Evolutionary conservation across 2,329 filamentous ascomycete species (phyloP).

Genomic region (Nothopassalora personata): DNA sequence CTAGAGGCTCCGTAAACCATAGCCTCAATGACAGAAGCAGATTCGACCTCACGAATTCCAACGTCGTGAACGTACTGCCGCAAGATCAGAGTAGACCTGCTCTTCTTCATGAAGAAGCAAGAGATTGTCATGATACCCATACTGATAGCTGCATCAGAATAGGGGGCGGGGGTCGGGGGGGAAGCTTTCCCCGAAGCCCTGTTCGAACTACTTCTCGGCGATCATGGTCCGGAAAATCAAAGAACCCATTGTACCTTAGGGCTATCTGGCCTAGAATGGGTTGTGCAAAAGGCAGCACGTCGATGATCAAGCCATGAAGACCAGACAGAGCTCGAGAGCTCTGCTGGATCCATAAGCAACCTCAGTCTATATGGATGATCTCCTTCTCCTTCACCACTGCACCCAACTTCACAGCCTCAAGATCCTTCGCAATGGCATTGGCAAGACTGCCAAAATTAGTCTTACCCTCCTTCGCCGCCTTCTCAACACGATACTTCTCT

Average conservation of each 20-base stretch:
- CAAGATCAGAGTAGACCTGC: slow-evolving; percentile 40
- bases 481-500: slow-evolving; percentile 54
- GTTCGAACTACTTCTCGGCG: too few species aligned
- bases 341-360: neutral
- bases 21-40: slow-evolving; percentile 40
- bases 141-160: slow-evolving; percentile 39
- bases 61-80: slow-evolving; percentile 31
- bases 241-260: too few species aligned
- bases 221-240: too few species aligned
- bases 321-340: neutral
- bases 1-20: slow-evolving; percentile 45
- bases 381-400: neutral
- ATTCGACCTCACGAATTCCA: slow-evolving; percentile 37
- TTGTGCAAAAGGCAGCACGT: neutral
- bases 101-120: slow-evolving; percentile 39
- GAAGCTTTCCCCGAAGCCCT: too few species aligned
- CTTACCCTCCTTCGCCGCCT: slow-evolving; percentile 23
- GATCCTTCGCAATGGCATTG: slow-evolving; percentile 10
- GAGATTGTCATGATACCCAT: slow-evolving; percentile 33
- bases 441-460: slow-evolving; percentile 1
- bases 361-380: slow-evolving; percentile 14
- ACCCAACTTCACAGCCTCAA: slow-evolving; percentile 14
- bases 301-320: neutral
- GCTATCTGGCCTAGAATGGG: neutral
- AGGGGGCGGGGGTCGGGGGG: slow-evolving; percentile 29